Percentiles rank a stretch among this genome's conserved stretches.
phyloP scores from a whole-genome alignment of 768 basidiomycete species.

The Lepiota venenata region DNA sequence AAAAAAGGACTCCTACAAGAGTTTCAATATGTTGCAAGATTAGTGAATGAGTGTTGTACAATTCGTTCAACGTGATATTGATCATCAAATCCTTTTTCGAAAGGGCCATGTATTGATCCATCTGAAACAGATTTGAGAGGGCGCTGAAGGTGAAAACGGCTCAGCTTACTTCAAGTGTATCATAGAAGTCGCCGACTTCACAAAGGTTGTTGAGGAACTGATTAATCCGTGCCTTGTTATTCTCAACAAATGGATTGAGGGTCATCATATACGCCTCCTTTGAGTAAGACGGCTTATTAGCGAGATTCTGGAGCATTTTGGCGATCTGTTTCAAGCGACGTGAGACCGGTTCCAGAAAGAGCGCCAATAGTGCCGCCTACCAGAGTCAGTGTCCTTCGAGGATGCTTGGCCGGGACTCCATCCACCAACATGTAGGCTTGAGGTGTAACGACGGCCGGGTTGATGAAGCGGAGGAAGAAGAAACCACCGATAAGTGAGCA shows the following conservation, averaged over 20 bases:
- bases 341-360: not conserved
- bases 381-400: constrained; percentile 91
- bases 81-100: constrained; percentile 99
- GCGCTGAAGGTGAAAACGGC: not conserved
- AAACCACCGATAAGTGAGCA: constrained; percentile 99
- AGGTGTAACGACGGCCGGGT: constrained; percentile 97
- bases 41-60: constrained; percentile 98
- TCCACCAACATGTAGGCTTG: constrained; percentile 99
- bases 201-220: constrained; percentile 95
- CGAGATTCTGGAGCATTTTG: constrained; percentile 99
- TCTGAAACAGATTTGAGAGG: constrained; percentile 44
- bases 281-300: constrained; percentile 97
- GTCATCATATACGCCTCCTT: constrained; percentile 99
- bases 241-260: constrained; percentile 97
- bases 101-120: constrained; percentile 99
- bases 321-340: constrained; percentile 66
- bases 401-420: constrained; percentile 96
- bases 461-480: constrained; percentile 99
- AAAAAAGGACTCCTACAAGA: constrained; percentile 53
- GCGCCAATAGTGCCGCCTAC: constrained; percentile 38
- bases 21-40: constrained; percentile 94
- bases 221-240: constrained; percentile 97
- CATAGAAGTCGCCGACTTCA: constrained; percentile 99
- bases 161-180: constrained; percentile 83
- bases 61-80: constrained; percentile 96